phyloP scores from a whole-genome alignment of 1,284 basidiomycete species.

The Ganoderma resinaceum region DNA sequence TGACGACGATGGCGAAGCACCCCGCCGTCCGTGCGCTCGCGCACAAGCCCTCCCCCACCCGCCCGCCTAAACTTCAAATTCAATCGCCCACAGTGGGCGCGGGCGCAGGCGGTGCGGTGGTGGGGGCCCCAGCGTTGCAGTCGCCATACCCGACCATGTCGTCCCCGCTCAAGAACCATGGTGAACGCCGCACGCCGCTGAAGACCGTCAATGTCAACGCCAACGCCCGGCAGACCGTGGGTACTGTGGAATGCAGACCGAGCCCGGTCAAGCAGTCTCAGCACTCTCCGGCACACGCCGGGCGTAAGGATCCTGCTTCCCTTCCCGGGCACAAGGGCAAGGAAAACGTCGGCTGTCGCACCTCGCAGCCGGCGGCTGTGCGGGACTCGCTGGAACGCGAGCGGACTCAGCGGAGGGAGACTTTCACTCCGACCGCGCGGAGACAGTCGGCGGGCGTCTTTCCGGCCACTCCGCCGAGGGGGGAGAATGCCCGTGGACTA shows the following conservation, averaged over 20 bases:
- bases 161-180: conserved; percentile 11
- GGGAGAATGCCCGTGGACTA: conserved; percentile 7
- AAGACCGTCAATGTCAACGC: conserved; percentile 30
- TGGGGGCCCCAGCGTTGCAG: conserved; percentile 24
- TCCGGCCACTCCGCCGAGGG: conserved; percentile 13
- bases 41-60: conserved; percentile 15
- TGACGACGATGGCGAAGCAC: conserved; percentile 35
- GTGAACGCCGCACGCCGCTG: conserved; percentile 29
- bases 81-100: conserved; percentile 8
- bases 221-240: conserved; percentile 34
- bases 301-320: background rate
- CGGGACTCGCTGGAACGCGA: conserved; percentile 7
- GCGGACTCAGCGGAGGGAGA: conserved; percentile 23
- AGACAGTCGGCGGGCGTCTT: conserved; percentile 17
- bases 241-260: conserved; percentile 24
- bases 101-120: conserved; percentile 21
- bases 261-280: conserved; percentile 22
- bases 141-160: conserved; percentile 10
- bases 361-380: conserved; percentile 13
- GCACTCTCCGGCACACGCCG: background rate
- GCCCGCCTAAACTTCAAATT: conserved; percentile 16
- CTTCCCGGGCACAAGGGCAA: background rate
- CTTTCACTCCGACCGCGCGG: background rate
- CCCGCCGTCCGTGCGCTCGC: conserved; percentile 38
- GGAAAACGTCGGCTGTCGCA: conserved; percentile 10